Conservation (phyloP, 768 basidiomycete genomes). For the Xerocomus spinulosus region DNA sequence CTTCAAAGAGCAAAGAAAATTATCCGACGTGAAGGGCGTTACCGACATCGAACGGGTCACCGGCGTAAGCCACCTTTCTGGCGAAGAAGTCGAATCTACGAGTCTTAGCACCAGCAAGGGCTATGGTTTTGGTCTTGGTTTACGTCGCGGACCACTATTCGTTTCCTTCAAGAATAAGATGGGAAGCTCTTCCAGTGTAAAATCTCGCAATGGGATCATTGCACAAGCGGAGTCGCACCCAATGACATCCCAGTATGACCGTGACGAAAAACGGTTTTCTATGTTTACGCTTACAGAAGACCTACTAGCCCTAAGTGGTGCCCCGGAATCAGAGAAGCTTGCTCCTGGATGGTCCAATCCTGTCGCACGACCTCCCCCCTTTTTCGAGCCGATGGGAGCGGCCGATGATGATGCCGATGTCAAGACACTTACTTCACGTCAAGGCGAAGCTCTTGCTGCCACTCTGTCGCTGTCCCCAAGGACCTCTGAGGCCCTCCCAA, state of each 20-base stretch:
- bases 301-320: slow-evolving; percentile 10
- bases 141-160: slow-evolving; percentile 27
- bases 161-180: slow-evolving; percentile 21
- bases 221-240: slow-evolving; percentile 17
- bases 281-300: slow-evolving; percentile 18
- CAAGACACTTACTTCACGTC: slow-evolving; percentile 29
- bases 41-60: slow-evolving; percentile 10
- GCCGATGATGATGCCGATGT: slow-evolving; percentile 28
- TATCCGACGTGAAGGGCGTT: background rate
- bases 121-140: slow-evolving; percentile 32
- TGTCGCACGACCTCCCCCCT: slow-evolving; percentile 10
- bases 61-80: slow-evolving; percentile 7
- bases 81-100: slow-evolving; percentile 24
- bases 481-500: slow-evolving; percentile 30
- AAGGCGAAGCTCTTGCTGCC: slow-evolving; percentile 36
- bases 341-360: slow-evolving; percentile 32
- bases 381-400: slow-evolving; percentile 14
- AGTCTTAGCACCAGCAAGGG: slow-evolving; percentile 31
- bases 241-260: slow-evolving; percentile 19
- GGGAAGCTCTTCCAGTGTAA: slow-evolving; percentile 18
- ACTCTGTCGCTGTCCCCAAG: slow-evolving; percentile 44
- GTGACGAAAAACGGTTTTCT: slow-evolving; percentile 30
- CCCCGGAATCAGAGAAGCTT: slow-evolving; percentile 31
- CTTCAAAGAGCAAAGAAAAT: background rate
- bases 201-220: slow-evolving; percentile 7